Evolutionary conservation across 805 yeast genomes (phyloP).

Genomic region (Ogataea minuta): DNA sequence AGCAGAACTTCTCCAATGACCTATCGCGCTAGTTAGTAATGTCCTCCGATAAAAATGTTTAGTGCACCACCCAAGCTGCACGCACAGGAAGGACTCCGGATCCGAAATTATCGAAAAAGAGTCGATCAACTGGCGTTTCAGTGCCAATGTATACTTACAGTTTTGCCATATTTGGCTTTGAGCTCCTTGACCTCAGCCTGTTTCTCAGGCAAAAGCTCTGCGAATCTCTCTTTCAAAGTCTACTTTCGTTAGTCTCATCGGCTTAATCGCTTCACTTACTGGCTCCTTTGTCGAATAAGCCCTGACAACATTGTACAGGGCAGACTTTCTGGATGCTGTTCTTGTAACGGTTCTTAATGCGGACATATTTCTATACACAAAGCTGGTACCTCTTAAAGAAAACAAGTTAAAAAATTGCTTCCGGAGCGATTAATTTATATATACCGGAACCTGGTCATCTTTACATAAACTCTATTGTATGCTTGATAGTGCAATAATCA

Average conservation of each 20-base stretch:
- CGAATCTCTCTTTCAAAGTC: conserved; percentile 92
- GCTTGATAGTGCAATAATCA: conserved; percentile 11
- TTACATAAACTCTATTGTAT: conserved; percentile 13
- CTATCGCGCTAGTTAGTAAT: conserved; percentile 21
- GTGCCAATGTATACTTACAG: conserved; percentile 45
- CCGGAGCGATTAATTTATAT: conserved; percentile 10
- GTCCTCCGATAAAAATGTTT: neutral
- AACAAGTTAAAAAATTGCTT: conserved; percentile 8
- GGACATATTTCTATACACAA: conserved; percentile 19
- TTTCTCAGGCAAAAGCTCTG: conserved; percentile 86
- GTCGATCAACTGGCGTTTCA: neutral
- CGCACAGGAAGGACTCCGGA: conserved; percentile 7
- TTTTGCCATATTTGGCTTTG: conserved; percentile 86
- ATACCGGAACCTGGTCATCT: conserved; percentile 11
- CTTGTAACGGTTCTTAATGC: conserved; percentile 32
- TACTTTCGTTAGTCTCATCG: conserved; percentile 22
- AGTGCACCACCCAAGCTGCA: conserved; percentile 2
- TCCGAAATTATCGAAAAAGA: conserved; percentile 5
- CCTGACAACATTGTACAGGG: conserved; percentile 28
- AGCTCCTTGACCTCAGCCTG: conserved; percentile 87
- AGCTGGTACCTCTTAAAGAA: conserved; percentile 4
- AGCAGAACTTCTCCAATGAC: conserved; percentile 69
- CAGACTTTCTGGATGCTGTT: conserved; percentile 26
- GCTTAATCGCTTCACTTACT: conserved; percentile 21
- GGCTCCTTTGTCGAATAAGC: conserved; percentile 41